Percentiles rank a stretch among this genome's conserved stretches.
Conservation (phyloP, 805 yeast genomes). For the Vanderwaltozyma verrucispora region DNA sequence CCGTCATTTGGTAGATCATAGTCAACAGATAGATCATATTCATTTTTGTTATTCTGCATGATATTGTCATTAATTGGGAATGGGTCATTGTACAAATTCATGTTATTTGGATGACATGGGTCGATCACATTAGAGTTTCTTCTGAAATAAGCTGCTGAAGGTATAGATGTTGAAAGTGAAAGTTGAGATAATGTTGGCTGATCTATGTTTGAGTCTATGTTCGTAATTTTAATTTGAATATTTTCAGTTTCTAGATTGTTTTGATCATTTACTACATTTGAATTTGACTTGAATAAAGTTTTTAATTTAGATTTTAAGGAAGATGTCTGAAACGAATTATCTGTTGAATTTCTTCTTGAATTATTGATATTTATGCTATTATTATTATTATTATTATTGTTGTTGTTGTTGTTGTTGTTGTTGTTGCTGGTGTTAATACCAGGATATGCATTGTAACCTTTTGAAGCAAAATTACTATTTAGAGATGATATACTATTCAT, state of each 20-base stretch:
- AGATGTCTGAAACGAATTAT: background rate
- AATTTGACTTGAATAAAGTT: slow-evolving; percentile 1
- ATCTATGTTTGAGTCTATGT: background rate
- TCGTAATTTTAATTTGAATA: background rate
- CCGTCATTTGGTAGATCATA: no score
- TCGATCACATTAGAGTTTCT: background rate
- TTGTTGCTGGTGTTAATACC: no score
- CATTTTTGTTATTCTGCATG: no score
- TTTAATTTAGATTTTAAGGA: slow-evolving; percentile 1
- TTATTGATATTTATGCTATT: background rate
- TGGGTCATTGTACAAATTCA: background rate
- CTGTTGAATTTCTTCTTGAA: background rate
- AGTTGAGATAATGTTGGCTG: background rate
- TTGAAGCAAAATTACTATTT: background rate
- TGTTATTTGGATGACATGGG: background rate
- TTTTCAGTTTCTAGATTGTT: background rate
- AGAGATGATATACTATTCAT: background rate
- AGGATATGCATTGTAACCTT: background rate
- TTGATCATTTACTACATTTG: background rate
- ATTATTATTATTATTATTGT: no score
- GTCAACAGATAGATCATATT: no score
- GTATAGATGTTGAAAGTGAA: background rate
- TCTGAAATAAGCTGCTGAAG: background rate
- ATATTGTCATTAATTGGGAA: no score
- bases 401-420: background rate